phyloP scores from a whole-genome alignment of 2,329 filamentous ascomycete species.

The Aspergillus aculeatinus region DNA sequence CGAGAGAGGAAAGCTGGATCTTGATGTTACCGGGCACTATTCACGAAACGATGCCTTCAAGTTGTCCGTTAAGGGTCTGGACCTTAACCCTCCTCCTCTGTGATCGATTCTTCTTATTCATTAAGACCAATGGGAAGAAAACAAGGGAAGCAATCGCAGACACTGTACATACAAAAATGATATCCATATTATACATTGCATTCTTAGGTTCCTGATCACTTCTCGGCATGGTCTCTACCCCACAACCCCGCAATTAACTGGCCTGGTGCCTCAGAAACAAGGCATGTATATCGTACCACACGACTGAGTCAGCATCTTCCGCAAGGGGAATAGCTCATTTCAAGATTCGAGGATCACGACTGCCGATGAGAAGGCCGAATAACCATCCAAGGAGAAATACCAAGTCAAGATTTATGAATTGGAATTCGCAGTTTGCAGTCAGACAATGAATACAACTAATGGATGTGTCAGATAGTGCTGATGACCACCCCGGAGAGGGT shows the following conservation, averaged over 20 bases:
- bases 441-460: neutral
- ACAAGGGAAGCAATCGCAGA: rapidly evolving
- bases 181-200: neutral
- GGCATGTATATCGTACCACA: too few relatives aligned
- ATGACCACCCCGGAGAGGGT: neutral
- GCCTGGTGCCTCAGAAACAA: neutral
- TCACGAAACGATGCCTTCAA: constrained; percentile 69
- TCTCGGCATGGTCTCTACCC: neutral
- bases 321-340: neutral
- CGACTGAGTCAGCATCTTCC: neutral
- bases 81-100: constrained; percentile 57
- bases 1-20: constrained; percentile 73
- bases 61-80: constrained; percentile 59
- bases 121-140: neutral
- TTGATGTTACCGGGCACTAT: constrained; percentile 84
- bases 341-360: neutral
- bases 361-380: neutral
- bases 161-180: neutral
- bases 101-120: neutral
- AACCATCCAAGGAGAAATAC: neutral
- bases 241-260: neutral
- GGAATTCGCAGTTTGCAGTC: neutral
- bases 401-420: neutral
- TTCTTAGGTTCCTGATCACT: neutral
- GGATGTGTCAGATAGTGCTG: neutral